Evolutionary conservation across 164 flowering plant genomes (phyloP), one percentile per base, ranked within the genome.

Genomic region (Cinnamomum micranthum): DNA sequence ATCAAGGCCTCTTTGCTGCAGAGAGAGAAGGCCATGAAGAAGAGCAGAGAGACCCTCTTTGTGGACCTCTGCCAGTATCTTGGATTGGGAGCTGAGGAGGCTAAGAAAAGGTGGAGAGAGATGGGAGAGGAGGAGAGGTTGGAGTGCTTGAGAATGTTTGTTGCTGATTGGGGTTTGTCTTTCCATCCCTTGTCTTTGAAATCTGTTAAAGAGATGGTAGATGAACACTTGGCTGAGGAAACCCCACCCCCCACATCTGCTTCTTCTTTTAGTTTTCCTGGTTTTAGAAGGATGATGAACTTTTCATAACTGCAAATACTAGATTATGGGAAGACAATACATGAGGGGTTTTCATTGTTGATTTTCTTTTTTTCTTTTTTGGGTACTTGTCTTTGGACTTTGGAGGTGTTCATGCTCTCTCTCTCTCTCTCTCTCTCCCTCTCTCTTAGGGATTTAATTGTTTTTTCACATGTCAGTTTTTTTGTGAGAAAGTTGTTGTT

Each of bases 121-220:
- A 84, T 89, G 85, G 83, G 47, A 13, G 91, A 88, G 58, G 90
- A 82, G 19, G 92, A 90, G 78, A 89, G 82, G 76, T 68, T 79
- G 85, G 85, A 66, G 78, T 79, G 84, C 81, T 84, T 81, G 20
- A 81, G 80, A 79, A 87, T 83, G 73, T 93, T 93, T 82, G 86
- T 93, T 58, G 82, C 80, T 60, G 88, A 84, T 10, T 93, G 97
- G 97, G 82, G 90, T 75, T 79, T 71, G 6, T 31, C 80, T 78
- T 94, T 92, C 79, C 97, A 88, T 77, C 98, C 98, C 0, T 80
- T 94, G 76, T 92, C 95, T 35, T 83, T 84, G 0, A 89, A 74
- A 79, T 90, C 94, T 73, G 93, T 84, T 10, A 87, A 78, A 64
- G 92, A 87, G 62, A 69, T 94, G 90, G 86, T 94, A 71, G 97